These are phyloP conservation scores for Nissolia schottii DNA, from an alignment of 306 rosid species.

Conservation along the genomic window DNA sequence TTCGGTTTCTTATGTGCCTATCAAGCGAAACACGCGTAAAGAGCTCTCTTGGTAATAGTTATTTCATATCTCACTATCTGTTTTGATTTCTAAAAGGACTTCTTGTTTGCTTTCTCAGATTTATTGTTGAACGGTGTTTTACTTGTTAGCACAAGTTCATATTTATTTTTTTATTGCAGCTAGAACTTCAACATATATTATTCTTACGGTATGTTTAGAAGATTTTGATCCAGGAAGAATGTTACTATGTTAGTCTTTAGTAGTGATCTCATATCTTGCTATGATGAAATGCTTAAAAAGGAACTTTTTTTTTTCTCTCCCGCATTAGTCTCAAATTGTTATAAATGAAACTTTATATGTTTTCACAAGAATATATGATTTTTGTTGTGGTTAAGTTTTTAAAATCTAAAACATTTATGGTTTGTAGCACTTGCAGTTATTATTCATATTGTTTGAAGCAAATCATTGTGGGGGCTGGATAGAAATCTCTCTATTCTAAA, in stretches of 20 bases:
- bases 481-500: not conserved
- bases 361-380: not conserved
- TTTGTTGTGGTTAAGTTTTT: not conserved
- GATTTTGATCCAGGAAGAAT: constrained; percentile 16
- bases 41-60: constrained; percentile 52
- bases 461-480: not conserved
- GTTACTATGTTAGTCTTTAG: not conserved
- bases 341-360: not conserved
- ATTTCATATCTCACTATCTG: not conserved
- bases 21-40: constrained; percentile 36
- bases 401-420: not conserved
- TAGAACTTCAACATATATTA: constrained; percentile 21
- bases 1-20: constrained; percentile 35
- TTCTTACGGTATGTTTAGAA: constrained; percentile 41
- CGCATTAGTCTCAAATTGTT: not conserved
- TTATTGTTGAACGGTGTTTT: not conserved
- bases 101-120: constrained; percentile 8
- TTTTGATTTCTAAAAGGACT: not conserved
- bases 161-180: not conserved
- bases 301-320: not conserved
- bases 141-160: not conserved
- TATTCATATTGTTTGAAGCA: not conserved
- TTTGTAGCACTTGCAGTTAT: constrained; percentile 16
- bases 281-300: not conserved
- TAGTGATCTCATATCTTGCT: not conserved